Evolutionary conservation across 495 filamentous ascomycete genomes (phyloP), one percentile per base, ranked within the genome.

Genomic region (Aspergillus cristatus): DNA sequence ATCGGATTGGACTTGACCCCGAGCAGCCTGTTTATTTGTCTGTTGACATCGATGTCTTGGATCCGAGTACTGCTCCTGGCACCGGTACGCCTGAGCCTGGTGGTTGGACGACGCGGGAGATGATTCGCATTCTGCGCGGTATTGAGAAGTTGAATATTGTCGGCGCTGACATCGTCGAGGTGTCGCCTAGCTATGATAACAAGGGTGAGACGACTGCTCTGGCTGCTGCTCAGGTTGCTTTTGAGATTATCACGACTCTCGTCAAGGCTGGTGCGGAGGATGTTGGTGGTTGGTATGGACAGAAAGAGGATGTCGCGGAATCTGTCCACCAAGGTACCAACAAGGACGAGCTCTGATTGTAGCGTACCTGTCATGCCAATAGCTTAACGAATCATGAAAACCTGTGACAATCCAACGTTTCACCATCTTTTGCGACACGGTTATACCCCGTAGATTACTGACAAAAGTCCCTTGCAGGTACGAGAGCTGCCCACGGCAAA

Each of bases 151-250:
- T 86, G 53, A 84, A 85, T 53, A 49, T 85, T 1, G 79, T 86
- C 14, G 82, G 82, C 0, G 81, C 78, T 3, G 82, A 85, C 59
- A 78, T 90, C 43, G 86, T 94, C 15, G 86, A 94, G 71, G 86
- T 94, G 11, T 79, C 81, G 32, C 86, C 86, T 1, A 82, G 84
- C 10, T 91, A 94, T 55, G 84, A 91, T 60, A 85, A 84, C 4
- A 75, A 71, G 34, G 84, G 81, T 0, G 86, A 94, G 70, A 79
- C 81, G 51, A 94, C 86, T 28, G 84, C 85, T 33, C 66, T 91
- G 46, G 84, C 82, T n/a, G 86, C 80, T 0, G 83, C 84, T 7
- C 84, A 90, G 66, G 73, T 83, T 14, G 80, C 79, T 13, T 93
- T 79, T 58, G 85, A 93, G 67, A 76, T 91, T 34, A 65, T 90